These are phyloP conservation scores for Neurospora tetrasperma DNA, from an alignment of 495 filamentous ascomycete species.

Conservation along the genomic window DNA sequence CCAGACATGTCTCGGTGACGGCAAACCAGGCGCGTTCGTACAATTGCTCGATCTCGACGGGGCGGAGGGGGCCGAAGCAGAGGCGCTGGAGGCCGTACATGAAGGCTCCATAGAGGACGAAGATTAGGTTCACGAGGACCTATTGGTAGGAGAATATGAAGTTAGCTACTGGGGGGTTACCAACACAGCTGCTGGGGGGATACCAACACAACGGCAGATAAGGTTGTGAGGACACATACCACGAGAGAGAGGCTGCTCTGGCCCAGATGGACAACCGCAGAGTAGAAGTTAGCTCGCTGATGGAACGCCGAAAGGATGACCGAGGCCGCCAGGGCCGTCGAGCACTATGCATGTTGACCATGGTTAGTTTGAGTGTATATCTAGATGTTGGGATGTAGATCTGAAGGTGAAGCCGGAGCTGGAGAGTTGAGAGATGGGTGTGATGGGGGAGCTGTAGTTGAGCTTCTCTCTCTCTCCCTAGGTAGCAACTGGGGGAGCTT, in stretches of 20 bases:
- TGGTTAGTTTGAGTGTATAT: constrained; percentile 6
- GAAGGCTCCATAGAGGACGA: constrained; percentile 62
- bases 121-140: constrained; percentile 82
- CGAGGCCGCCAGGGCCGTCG: constrained; percentile 65
- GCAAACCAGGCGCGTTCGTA: constrained; percentile 98
- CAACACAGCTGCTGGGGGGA: not conserved
- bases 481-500: not conserved
- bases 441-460: not conserved
- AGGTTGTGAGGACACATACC: constrained; percentile 37
- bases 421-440: not conserved
- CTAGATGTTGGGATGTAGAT: not conserved
- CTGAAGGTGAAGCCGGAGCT: not conserved
- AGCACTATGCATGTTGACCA: constrained; percentile 41
- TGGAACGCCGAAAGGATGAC: constrained; percentile 86
- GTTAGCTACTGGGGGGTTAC: not conserved
- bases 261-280: constrained; percentile 87
- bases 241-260: constrained; percentile 93
- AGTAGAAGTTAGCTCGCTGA: constrained; percentile 94
- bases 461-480: not conserved
- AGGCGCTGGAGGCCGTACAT: constrained; percentile 82
- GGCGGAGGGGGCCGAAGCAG: constrained; percentile 82
- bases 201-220: no score
- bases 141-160: constrained; percentile 20
- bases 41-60: constrained; percentile 90
- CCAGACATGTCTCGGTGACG: constrained; percentile 89